These are phyloP conservation scores for Citrus trifoliata DNA, from an alignment of 345 rosid species.

Conservation along the genomic window DNA sequence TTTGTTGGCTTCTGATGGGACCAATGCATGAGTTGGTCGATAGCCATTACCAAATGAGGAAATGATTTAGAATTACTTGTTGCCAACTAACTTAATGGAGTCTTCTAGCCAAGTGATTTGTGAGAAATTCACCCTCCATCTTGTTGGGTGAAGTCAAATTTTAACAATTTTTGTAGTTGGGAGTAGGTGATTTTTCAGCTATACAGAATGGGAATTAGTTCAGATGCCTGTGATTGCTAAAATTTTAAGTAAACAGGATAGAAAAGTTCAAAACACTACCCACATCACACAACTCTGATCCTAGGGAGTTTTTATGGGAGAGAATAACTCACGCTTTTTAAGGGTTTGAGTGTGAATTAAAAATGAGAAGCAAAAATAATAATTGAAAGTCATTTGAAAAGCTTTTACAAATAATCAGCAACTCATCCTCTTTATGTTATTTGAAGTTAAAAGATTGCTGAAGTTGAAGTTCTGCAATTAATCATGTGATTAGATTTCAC, in stretches of 20 bases:
- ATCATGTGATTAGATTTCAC: no score
- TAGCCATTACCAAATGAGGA: no score
- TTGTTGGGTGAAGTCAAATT: neutral
- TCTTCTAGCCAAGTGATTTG: neutral
- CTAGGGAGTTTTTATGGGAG: neutral
- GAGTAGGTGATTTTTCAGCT: neutral
- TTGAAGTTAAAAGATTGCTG: neutral
- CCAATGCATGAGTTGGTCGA: neutral
- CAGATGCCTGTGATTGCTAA: neutral
- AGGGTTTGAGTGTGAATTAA: neutral
- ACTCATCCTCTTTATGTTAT: neutral
- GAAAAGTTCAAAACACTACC: neutral
- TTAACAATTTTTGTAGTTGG: no score
- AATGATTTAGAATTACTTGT: neutral
- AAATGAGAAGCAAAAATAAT: neutral
- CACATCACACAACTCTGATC: neutral
- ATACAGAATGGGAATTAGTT: neutral
- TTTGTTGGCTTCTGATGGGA: neutral
- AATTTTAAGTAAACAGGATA: neutral
- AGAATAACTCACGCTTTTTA: neutral
- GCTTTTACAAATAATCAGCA: neutral
- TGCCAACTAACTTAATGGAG: no score
- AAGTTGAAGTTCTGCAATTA: neutral
- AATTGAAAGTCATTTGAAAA: neutral
- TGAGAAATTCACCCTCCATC: neutral